Evolutionary conservation across 371 early-diverging fungal genomes (phyloP).

Genomic region (Entomophthora muscae): DNA sequence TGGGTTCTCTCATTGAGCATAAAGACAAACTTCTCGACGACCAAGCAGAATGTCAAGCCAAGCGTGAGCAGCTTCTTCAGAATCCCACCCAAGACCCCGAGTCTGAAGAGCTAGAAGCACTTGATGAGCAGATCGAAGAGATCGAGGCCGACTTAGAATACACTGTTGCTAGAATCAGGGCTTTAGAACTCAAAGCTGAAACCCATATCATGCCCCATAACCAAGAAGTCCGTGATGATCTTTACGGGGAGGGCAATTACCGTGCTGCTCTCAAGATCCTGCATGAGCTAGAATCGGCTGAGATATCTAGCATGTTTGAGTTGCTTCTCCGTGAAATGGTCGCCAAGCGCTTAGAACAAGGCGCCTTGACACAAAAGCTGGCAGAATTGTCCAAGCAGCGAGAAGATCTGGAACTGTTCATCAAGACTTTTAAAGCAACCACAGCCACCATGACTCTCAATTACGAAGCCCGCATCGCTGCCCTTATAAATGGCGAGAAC

Average conservation of each 20-base stretch:
- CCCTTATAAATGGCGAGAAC: background rate
- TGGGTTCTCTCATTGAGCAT: background rate
- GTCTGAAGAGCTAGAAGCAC: background rate
- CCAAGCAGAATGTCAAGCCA: background rate
- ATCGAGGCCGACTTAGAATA: slow-evolving; percentile 4
- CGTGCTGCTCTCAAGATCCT: slow-evolving; percentile 5
- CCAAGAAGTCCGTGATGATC: background rate
- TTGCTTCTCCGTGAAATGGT: slow-evolving; percentile 5
- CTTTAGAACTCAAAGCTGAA: background rate
- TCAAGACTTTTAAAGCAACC: background rate
- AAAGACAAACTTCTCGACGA: slow-evolving; percentile 1
- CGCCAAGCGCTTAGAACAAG: background rate
- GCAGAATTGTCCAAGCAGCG: background rate
- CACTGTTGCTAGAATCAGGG: slow-evolving; percentile 5
- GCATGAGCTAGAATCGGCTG: slow-evolving; percentile 6
- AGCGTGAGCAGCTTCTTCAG: slow-evolving; percentile 1
- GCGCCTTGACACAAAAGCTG: background rate
- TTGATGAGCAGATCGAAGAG: background rate
- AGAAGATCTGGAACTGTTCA: background rate
- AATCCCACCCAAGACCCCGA: background rate
- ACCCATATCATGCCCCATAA: background rate
- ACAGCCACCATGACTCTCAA: slow-evolving; percentile 1
- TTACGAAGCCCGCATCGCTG: background rate
- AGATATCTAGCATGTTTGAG: slow-evolving; percentile 6
- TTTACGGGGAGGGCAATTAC: slow-evolving; percentile 6